Evolutionary conservation across 768 basidiomycete species (phyloP).

Genomic region (Russula vinacea): DNA sequence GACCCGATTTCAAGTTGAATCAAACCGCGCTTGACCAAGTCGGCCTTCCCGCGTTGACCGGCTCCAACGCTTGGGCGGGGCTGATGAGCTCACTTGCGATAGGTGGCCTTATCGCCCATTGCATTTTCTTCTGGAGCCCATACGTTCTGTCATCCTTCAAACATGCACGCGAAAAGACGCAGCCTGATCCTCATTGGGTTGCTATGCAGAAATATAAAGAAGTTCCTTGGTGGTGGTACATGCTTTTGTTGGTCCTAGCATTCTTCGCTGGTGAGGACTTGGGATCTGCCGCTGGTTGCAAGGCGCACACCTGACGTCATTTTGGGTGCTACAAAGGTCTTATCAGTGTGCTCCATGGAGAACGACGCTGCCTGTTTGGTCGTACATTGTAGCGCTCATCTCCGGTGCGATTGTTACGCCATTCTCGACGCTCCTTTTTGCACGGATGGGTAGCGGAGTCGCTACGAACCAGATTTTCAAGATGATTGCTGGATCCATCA

Average conservation of each 20-base stretch:
- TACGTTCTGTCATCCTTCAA: constrained; percentile 51
- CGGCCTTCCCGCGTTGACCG: constrained; percentile 42
- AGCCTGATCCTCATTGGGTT: constrained; percentile 58
- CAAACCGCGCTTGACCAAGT: constrained; percentile 50
- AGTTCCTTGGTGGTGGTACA: constrained; percentile 62
- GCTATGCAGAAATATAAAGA: constrained; percentile 60
- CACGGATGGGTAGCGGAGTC: constrained; percentile 60
- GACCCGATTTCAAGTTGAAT: constrained; percentile 50
- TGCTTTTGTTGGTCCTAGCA: constrained; percentile 45
- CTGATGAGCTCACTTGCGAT: constrained; percentile 48
- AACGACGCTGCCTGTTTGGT: constrained; percentile 65
- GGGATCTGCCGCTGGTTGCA: background rate
- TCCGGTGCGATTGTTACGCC: constrained; percentile 47
- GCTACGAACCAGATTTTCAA: constrained; percentile 61
- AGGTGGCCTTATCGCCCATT: constrained; percentile 54
- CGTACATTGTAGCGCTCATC: constrained; percentile 55
- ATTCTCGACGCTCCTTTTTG: constrained; percentile 54
- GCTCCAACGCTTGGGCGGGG: constrained; percentile 53
- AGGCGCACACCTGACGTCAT: background rate
- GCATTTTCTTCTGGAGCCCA: constrained; percentile 54
- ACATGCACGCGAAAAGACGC: constrained; percentile 44
- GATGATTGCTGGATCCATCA: constrained; percentile 59
- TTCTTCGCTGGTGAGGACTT: constrained; percentile 51
- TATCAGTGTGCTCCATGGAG: constrained; percentile 49
- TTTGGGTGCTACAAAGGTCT: constrained; percentile 11